A percentile compares a stretch with the other conserved stretches of the same genome.
Evolutionary conservation across 805 yeast genomes (phyloP).

Genomic region (Wickerhamomyces alni): DNA sequence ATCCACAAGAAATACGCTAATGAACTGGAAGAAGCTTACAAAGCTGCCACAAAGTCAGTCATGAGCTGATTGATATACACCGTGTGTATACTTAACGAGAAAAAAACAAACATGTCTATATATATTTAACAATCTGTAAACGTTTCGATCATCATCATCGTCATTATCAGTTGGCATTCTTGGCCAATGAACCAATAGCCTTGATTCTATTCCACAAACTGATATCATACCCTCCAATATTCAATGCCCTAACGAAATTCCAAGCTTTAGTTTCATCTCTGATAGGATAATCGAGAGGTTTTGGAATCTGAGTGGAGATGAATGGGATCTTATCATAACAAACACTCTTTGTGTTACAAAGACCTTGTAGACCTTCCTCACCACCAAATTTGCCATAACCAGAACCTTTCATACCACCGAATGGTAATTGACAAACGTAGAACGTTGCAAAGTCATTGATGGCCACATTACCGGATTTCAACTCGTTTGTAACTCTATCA

Average conservation of each 20-base stretch:
- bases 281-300: constrained; percentile 89
- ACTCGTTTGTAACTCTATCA: constrained; percentile 52
- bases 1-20: constrained; percentile 59
- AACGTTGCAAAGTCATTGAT: constrained; percentile 97
- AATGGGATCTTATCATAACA: constrained; percentile 80
- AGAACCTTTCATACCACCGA: constrained; percentile 89
- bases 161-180: constrained; percentile 32
- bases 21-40: constrained; percentile 50
- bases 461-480: constrained; percentile 89
- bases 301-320: constrained; percentile 78
- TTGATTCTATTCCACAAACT: constrained; percentile 65
- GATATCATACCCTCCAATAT: constrained; percentile 76
- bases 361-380: constrained; percentile 89
- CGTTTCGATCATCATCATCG: too few relatives aligned
- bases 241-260: constrained; percentile 78
- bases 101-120: too few relatives aligned
- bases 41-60: constrained; percentile 45
- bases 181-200: constrained; percentile 49
- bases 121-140: too few relatives aligned
- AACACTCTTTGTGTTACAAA: constrained; percentile 81
- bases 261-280: constrained; percentile 77
- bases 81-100: too few relatives aligned
- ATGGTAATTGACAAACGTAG: constrained; percentile 92
- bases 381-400: constrained; percentile 99
- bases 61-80: constrained; percentile 14